phyloP scores from a whole-genome alignment of 2,329 filamentous ascomycete genomes.

The Stachybotrys chlorohalonatus region DNA sequence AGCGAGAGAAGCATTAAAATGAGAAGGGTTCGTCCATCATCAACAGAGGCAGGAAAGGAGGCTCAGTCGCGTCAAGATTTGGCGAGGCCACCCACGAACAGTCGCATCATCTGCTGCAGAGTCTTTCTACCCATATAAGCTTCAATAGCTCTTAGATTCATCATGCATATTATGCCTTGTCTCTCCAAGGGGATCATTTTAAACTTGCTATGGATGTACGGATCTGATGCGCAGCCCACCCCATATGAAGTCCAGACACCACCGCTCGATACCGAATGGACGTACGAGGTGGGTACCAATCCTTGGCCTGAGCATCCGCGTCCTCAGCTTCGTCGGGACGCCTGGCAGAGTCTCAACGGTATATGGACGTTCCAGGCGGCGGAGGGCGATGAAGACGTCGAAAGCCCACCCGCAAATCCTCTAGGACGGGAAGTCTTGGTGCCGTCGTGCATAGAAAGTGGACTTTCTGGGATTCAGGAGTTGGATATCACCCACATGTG shows the following conservation, averaged over 20 bases:
- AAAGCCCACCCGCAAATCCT: slow-evolving; percentile 10
- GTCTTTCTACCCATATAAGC: not conserved
- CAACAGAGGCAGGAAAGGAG: no score
- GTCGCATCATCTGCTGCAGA: not conserved
- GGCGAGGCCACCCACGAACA: not conserved
- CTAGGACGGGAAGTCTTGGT: slow-evolving; percentile 31
- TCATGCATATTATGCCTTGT: not conserved
- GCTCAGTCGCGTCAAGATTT: not conserved
- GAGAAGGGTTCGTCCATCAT: no score
- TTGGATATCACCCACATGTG: slow-evolving; percentile 33
- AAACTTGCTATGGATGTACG: not conserved
- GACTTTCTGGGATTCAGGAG: slow-evolving; percentile 37
- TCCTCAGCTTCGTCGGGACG: slow-evolving; percentile 42
- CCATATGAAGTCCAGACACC: slow-evolving; percentile 28
- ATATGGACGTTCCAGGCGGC: slow-evolving; percentile 44
- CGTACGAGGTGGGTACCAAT: slow-evolving; percentile 37
- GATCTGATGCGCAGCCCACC: not conserved
- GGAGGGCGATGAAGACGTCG: slow-evolving; percentile 6
- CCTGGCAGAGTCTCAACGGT: slow-evolving; percentile 49
- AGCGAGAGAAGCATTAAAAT: no score
- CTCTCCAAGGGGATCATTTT: not conserved
- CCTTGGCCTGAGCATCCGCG: slow-evolving; percentile 51
- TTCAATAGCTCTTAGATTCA: not conserved
- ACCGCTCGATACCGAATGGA: slow-evolving; percentile 43
- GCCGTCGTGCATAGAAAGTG: slow-evolving; percentile 35